Evolutionary conservation across 768 basidiomycete genomes (phyloP), one percentile per base, ranked within the genome.

Genomic region (Pholiota conissans): DNA sequence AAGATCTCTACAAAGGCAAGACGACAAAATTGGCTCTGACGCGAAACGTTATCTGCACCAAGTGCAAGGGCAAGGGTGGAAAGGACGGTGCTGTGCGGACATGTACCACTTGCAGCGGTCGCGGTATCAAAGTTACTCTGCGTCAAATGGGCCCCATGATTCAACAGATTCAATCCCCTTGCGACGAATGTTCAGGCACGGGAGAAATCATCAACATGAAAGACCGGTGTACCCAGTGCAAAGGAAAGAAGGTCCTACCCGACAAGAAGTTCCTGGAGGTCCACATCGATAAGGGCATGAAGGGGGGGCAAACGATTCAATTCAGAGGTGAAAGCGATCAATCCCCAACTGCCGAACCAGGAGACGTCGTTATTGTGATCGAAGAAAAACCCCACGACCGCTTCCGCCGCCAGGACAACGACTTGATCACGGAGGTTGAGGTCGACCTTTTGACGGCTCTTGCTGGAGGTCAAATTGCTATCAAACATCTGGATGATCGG

Each of bases 121-220:
- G 93, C 62, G 97, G 97, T 66, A 76, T 95, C 78, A 91, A 88
- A 71, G 74, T 98, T 68, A 93, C 90, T 51, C 77, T 98, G 60
- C 91, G 97, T 60, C 97, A 98, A 73, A 91, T 99, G 86, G 97
- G 97, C 26, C 97, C 97, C 4, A 99, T 99, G 97, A 93, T 99
- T 65, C 97, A 99, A 74, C 96, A 99, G 76, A 92, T 98, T 64
- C 97, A 98, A 71, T 91, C 93, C 53, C 82, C 86, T 45, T 99
- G 97, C 78, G 86, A 89, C 69, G 97, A 98, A 14, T 99, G 97
- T 73, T 84, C 80, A 50, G 97, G 93, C 14, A 84, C 86, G n/a
- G 97, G 97, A 63, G 96, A 99, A 74, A 80, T 95, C 65, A 97
- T 99, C 79, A 95, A 93, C 72, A 69, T 76, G 56, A 98, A 95